Base-by-base conservation (phyloP, 495 filamentous ascomycete species). In the Sphaerosporella brunnea region DNA sequence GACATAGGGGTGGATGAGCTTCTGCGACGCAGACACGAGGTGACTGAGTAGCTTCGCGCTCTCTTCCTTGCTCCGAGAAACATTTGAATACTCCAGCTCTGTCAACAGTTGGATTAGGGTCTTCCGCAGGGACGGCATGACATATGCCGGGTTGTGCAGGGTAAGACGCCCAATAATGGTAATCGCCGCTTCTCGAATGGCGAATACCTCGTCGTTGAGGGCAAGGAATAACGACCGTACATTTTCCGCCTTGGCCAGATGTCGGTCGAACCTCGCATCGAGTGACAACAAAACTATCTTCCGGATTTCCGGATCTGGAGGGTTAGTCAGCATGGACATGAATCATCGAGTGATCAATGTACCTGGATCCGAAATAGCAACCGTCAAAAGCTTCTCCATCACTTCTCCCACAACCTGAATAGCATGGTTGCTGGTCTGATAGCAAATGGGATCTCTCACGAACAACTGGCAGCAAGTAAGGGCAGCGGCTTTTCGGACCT, bases 391-490 rank as follows among this genome's bases (percentile, higher is more conserved):
- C 59, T 85, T 94, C 62, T 94, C 84, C 54, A 99, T 93, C 34
- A 99, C 90, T 63, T 96, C 88, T 50, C 84, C 82, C 43, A 99
- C 90, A 23, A 96, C 88, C 62, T 93, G 84, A 11, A 95, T 82
- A 0, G 90, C 87, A 60, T 99, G 90, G 47, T 82, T 79, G 59
- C 90, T 96, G 3, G 88, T 96, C 58, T 99, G 90, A 57, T 93
- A 84, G 53, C 95, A 87, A 55, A 96, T 95, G 0, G 92, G 92
- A 61, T 99, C 90, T 49, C 81, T 75, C 8, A 95, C 82, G 57
- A 95, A 94, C 34, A 99, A 73, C 55, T 99, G 90, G 59, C 90
- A 99, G 64, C 92, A 95, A 20, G 92, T 99, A 48, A 99, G 71
- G 25, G 92, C 88, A 10, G 90, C 85, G 10, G 88, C 87, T 62